A percentile compares a stretch with the other conserved stretches of the same genome.
These are phyloP conservation scores for Acer saccharum DNA, from an alignment of 345 rosid species.

Conservation along the genomic window DNA sequence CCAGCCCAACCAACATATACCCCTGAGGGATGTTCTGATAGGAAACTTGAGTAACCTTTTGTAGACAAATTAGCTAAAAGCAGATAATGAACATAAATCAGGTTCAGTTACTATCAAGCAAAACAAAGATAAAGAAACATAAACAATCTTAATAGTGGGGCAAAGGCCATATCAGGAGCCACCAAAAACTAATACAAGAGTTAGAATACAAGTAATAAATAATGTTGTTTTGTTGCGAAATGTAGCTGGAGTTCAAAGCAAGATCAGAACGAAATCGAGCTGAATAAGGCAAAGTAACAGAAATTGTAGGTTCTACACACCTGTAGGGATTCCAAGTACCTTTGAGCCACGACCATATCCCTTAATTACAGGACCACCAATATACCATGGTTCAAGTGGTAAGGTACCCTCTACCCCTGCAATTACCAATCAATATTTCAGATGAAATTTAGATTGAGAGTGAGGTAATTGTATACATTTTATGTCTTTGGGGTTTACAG, in stretches of 20 bases:
- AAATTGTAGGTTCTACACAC: slow-evolving; percentile 30
- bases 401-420: slow-evolving; percentile 90
- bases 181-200: background rate
- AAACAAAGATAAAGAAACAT: slow-evolving; percentile 11
- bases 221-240: background rate
- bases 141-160: slow-evolving; percentile 1
- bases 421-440: slow-evolving; percentile 29
- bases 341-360: slow-evolving; percentile 97
- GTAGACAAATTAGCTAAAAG: slow-evolving; percentile 84
- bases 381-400: slow-evolving; percentile 80
- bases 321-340: slow-evolving; percentile 96
- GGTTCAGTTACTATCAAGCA: background rate
- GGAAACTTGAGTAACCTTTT: slow-evolving; percentile 55
- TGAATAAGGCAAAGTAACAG: background rate
- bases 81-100: background rate
- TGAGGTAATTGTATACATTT: background rate
- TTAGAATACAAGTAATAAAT: background rate
- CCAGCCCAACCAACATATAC: slow-evolving; percentile 97
- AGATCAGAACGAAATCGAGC: background rate
- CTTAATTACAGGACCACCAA: slow-evolving; percentile 86
- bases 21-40: slow-evolving; percentile 79
- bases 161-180: slow-evolving; percentile 9
- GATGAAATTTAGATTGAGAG: background rate
- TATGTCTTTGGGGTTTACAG: slow-evolving; percentile 48
- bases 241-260: background rate